A percentile compares a stretch with the other conserved stretches of the same genome.
These are phyloP conservation scores for Ichthyophthirius multifiliis DNA, from an alignment of 169 alveolate species.

Conservation along the genomic window DNA sequence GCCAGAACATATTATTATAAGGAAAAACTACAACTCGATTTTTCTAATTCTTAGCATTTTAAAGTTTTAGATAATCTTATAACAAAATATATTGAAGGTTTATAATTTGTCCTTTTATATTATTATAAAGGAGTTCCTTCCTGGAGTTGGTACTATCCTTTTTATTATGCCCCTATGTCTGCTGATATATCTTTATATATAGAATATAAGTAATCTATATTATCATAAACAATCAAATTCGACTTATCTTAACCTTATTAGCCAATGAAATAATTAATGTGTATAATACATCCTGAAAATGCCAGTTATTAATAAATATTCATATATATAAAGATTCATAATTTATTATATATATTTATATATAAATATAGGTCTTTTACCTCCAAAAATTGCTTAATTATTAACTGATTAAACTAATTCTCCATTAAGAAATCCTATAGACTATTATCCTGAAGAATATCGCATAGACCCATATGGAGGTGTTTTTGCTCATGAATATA, in stretches of 20 bases:
- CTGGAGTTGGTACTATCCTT: constrained; percentile 99
- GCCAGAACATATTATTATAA: constrained; percentile 11
- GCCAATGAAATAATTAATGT: constrained; percentile 96
- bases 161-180: constrained; percentile 98
- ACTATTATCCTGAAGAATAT: constrained; percentile 29
- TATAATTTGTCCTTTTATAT: constrained; percentile 94
- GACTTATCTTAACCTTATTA: constrained; percentile 91
- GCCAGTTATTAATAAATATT: constrained; percentile 54
- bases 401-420: constrained; percentile 3
- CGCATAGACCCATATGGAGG: constrained; percentile 38
- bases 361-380: not conserved
- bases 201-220: constrained; percentile 8
- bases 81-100: constrained; percentile 93
- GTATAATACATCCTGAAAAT: constrained; percentile 96
- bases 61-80: constrained; percentile 79
- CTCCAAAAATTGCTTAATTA: not conserved
- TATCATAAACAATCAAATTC: constrained; percentile 46
- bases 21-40: constrained; percentile 22
- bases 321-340: constrained; percentile 26
- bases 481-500: constrained; percentile 29
- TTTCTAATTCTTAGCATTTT: constrained; percentile 67
- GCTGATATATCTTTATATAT: constrained; percentile 86
- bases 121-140: constrained; percentile 92
- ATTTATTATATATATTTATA: not conserved
- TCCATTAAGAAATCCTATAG: constrained; percentile 27